Evolutionary conservation across 768 basidiomycete genomes (phyloP), one percentile per base, ranked within the genome.

Genomic region (Suillus spraguei): DNA sequence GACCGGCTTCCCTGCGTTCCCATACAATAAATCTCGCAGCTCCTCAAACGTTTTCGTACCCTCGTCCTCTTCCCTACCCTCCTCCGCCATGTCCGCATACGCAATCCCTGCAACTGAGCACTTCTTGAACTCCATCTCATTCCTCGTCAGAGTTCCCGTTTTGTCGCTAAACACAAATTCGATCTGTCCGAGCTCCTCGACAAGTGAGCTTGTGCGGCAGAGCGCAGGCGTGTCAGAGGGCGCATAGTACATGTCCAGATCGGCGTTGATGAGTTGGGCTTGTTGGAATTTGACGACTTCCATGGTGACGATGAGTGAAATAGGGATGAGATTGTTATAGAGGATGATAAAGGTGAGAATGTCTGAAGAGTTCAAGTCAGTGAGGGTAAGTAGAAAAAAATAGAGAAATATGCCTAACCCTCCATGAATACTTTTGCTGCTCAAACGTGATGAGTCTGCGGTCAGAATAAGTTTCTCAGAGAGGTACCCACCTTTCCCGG

Each of bases 281-380:
- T 99, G 97, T 74, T 97, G 95, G 71, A 91, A 99, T 75, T 98
- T 98, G 79, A 99, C 97, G 39, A 99, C 92, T 80, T 99, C 97
- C 91, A 99, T 99, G 4, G 97, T 99, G 69, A 99, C 97, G 70
- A 99, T 97, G 68, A 99, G 88, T 62, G 97, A 99, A 71, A 99
- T 99, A 4, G 97, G 97, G 65, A 99, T 99, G 69, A 99, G 84
- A 79, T 99, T 99, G 81, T 98, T 99, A 83, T 98, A 99, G 46
- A 98, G 83, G 76, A 99, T 97, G 77, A 99, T 93, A 81, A 98
- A 99, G 11, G 97, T 99, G 44, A 99, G 83, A 63, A 99, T 94
- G 75, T 99, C 97, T 94, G 68, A 8, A 64, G 64, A 66, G 20
- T 11, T 53, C 33, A 59, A 62, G 61, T 61, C 44, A 68, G 69